These are phyloP conservation scores for Saprolegnia diclina DNA, from an alignment of 352 stramenopile genomes.

Conservation along the genomic window DNA sequence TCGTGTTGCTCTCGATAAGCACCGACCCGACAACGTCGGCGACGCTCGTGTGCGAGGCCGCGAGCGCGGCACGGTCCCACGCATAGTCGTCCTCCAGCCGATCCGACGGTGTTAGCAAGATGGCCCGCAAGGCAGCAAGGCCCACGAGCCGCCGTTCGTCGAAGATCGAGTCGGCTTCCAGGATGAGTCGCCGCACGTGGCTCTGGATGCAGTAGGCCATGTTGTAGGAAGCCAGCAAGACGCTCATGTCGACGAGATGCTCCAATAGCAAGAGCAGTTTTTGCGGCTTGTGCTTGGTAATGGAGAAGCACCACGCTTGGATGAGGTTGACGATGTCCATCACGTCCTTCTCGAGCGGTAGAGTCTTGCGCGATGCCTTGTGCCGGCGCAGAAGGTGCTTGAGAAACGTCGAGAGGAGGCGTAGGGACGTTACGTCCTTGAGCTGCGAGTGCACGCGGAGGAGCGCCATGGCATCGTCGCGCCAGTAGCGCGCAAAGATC, in stretches of 20 bases:
- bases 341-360: constrained; percentile 50
- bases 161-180: constrained; percentile 53
- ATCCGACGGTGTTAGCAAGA: constrained; percentile 21
- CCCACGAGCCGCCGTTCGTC: constrained; percentile 72
- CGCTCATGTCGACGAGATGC: constrained; percentile 44
- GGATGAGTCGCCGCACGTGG: constrained; percentile 51
- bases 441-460: constrained; percentile 57
- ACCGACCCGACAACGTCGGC: constrained; percentile 58
- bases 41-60: constrained; percentile 32
- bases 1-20: constrained; percentile 61
- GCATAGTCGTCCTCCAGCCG: background rate
- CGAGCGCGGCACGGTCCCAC: constrained; percentile 40
- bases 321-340: constrained; percentile 81
- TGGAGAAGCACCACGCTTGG: constrained; percentile 69
- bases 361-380: background rate
- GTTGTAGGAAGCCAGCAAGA: constrained; percentile 61
- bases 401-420: background rate
- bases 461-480: constrained; percentile 51
- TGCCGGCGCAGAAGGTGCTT: constrained; percentile 30
- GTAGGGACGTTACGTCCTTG: constrained; percentile 36
- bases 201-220: constrained; percentile 61
- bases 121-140: constrained; percentile 37
- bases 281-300: constrained; percentile 38
- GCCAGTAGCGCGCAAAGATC: constrained; percentile 69
- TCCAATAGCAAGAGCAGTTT: constrained; percentile 39